Conservation (phyloP, 768 basidiomycete genomes). For the Psilocybe subaeruginosa region DNA sequence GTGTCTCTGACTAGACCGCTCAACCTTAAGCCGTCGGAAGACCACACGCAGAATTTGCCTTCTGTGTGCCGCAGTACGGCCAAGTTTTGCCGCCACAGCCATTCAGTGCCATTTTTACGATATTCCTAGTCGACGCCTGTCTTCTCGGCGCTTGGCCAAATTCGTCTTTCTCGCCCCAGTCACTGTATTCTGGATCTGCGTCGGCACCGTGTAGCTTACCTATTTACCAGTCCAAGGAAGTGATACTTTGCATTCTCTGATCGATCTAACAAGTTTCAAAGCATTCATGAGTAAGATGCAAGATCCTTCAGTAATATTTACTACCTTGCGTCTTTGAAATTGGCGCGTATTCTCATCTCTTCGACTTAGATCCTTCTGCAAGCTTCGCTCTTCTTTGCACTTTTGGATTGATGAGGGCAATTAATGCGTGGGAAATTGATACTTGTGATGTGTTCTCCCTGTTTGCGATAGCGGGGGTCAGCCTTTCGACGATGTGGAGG, state of each 20-base stretch:
- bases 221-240: neutral
- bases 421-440: neutral
- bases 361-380: neutral
- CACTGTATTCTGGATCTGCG: neutral
- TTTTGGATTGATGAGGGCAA: neutral
- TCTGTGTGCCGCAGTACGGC: too few relatives aligned
- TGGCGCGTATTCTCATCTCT: neutral
- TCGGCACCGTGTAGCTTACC: neutral
- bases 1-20: too few relatives aligned
- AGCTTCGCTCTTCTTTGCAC: neutral
- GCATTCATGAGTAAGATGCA: neutral
- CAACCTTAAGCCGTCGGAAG: too few relatives aligned
- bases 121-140: neutral
- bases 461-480: neutral
- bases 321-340: neutral
- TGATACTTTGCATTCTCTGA: neutral
- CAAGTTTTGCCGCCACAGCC: too few relatives aligned
- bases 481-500: neutral
- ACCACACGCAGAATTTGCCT: too few relatives aligned
- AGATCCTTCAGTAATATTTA: neutral
- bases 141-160: constrained; percentile 2
- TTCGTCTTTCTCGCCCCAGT: neutral
- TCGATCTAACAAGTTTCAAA: neutral
- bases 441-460: neutral
- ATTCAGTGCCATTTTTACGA: neutral